Base-by-base conservation (phyloP, 2,329 filamentous ascomycete genomes). In the Calonectria hawksworthii region DNA sequence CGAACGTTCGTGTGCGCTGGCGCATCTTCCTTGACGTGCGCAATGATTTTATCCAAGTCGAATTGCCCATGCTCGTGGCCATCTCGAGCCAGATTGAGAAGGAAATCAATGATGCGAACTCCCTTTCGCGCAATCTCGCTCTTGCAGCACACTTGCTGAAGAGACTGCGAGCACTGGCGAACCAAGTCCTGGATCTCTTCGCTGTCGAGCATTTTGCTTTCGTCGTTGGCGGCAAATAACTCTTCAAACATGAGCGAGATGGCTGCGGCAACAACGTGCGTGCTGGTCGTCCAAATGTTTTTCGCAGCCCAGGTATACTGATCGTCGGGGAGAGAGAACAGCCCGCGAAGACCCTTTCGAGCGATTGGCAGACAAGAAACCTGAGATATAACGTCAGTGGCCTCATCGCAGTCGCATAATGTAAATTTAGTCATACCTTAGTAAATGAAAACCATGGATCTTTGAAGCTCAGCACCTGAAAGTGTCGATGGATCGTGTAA, bases 381-480 rank as follows among this genome's bases (percentile, higher is more conserved):
- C 56, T 63, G 8, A 4, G 9, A 4, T 1, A 1, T 4, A 38
- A 23, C n/a, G 56, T 63, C 14, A 63, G 56, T 6, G 56, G 10
- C 18, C 7, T 3, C 16, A 10, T 10, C 14, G 13, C 6, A 4
- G 2, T 13, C 3, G 34, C n/a, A 7, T 10, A 26, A 0, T 3
- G 4, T 3, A 14, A 10, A n/a, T 63, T 11, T 18, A 30, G 2
- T 11, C 56, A 10, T 70, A 67, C 72, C 51, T 70, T 63, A 4
- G 72, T 70, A n/a, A 51, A 74, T 2, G 67, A 61, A 30, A 70
- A 74, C 21, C 50, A 28, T 30, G 54, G 36, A 10, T 74, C 72
- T 21, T 36, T 61, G n/a, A 70, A 74, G 38, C 72, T 70, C 23
- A 52, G 59, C 13, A 74, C 38, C n/a, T 70, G 72, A 41, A 74